Base-by-base conservation (phyloP, 352 stramenopile genomes). In the Phytophthora hybrid region DNA sequence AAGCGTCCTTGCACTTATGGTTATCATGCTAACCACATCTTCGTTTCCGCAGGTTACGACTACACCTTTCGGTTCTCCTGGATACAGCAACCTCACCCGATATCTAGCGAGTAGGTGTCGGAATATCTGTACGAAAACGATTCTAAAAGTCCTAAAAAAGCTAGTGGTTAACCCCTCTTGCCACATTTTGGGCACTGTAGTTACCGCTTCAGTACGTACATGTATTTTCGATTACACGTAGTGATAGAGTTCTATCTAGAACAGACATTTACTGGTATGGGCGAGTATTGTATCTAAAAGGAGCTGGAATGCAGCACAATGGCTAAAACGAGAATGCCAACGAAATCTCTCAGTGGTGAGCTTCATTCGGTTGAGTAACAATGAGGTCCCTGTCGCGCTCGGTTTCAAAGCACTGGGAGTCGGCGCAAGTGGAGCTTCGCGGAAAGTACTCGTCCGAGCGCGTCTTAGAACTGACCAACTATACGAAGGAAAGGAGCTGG, bases 51-150 rank as follows among this genome's bases (percentile, higher is more conserved):
- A 80, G 69, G 69, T 5, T 73, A 65, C 32, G 76, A 84, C 59
- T 82, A 81, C 59, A 80, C 68, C 32, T 83, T 85, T 32, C 54
- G 65, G 37, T 82, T 85, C 59, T 29, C 65, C 13, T 78, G 76
- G 79, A 37, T 85, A 10, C 44, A 64, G 7, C 18, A 54, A 55
- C 23, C 29, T 26, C 14, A 34, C 4, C 13, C 21, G 9, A 39
- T 37, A 41, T 18, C 37, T 52, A 39, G 37, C 21, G 18, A 55
- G 3, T n/a, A n/a, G n/a, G n/a, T n/a, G n/a, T n/a, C n/a, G n/a
- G n/a, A n/a, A n/a, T n/a, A n/a, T n/a, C n/a, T n/a, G n/a, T n/a
- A n/a, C n/a, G n/a, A n/a, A n/a, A n/a, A n/a, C n/a, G n/a, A n/a
- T n/a, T n/a, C n/a, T n/a, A n/a, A n/a, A n/a, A n/a, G n/a, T n/a